A percentile compares a stretch with the other conserved stretches of the same genome.
phyloP scores from a whole-genome alignment of 1,284 basidiomycete genomes.

The Ganoderma leucocontextum region DNA sequence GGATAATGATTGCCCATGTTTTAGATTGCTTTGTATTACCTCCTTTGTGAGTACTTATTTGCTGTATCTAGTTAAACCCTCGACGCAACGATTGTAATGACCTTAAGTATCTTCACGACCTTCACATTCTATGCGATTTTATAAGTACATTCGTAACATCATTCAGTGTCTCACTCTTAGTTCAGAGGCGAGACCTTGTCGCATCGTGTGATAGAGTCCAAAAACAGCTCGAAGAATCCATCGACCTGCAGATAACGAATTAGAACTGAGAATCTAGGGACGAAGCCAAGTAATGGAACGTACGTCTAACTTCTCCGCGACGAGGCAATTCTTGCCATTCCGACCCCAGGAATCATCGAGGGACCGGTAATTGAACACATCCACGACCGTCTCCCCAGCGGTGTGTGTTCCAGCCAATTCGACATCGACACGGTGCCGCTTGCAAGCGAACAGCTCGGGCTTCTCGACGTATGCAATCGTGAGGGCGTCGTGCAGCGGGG shows the following conservation, averaged over 20 bases:
- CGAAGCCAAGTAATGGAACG: slow-evolving; percentile 32
- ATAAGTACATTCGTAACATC: neutral
- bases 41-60: slow-evolving; percentile 5
- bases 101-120: slow-evolving; percentile 11
- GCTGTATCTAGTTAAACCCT: slow-evolving; percentile 27
- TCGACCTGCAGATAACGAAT: slow-evolving; percentile 53
- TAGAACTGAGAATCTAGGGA: neutral
- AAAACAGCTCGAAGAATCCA: slow-evolving; percentile 70
- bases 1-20: slow-evolving; percentile 16
- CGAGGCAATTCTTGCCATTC: slow-evolving; percentile 70
- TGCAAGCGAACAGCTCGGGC: slow-evolving; percentile 68
- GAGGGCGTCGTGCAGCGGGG: slow-evolving; percentile 85
- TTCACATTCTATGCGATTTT: slow-evolving; percentile 1
- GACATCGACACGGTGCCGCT: slow-evolving; percentile 77
- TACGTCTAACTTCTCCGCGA: slow-evolving; percentile 65
- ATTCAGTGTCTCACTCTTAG: neutral
- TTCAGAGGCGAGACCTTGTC: slow-evolving; percentile 69
- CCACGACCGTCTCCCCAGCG: slow-evolving; percentile 79
- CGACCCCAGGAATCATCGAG: slow-evolving; percentile 73
- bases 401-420: slow-evolving; percentile 72
- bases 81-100: slow-evolving; percentile 28
- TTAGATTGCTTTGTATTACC: slow-evolving; percentile 12
- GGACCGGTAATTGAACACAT: slow-evolving; percentile 67
- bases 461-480: slow-evolving; percentile 76
- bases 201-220: slow-evolving; percentile 64